Conservation (phyloP, 345 rosid genomes). For the Angophora floribunda region DNA sequence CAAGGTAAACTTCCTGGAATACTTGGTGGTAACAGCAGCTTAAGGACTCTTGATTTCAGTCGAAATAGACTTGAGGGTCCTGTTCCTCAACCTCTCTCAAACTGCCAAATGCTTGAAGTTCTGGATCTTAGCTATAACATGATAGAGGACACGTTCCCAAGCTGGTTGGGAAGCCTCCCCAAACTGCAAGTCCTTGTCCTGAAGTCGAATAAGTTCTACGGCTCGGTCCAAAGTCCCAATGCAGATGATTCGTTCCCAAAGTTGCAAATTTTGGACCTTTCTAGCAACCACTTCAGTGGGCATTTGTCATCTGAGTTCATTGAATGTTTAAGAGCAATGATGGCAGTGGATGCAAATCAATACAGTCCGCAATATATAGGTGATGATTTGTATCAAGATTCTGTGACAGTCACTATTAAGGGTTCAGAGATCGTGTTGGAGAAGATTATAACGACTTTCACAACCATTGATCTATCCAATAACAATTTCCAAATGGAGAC, state of each 20-base stretch:
- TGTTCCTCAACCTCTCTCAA: slow-evolving; percentile 1
- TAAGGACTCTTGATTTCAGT: slow-evolving; percentile 3
- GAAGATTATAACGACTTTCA: background rate
- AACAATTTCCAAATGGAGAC: slow-evolving; percentile 10
- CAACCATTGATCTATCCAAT: slow-evolving; percentile 7
- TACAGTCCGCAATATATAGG: background rate
- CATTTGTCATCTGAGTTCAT: background rate
- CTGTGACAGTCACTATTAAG: background rate
- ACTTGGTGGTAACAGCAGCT: background rate
- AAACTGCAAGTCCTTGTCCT: slow-evolving; percentile 7
- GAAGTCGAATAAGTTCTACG: slow-evolving; percentile 7
- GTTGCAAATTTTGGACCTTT: slow-evolving; percentile 11
- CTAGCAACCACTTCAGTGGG: slow-evolving; percentile 17
- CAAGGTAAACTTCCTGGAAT: background rate
- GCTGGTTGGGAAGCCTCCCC: slow-evolving; percentile 13
- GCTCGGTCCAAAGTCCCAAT: background rate
- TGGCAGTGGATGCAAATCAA: background rate
- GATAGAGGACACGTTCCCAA: slow-evolving; percentile 9
- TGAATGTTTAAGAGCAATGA: background rate
- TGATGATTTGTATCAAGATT: background rate
- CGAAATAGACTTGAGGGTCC: slow-evolving; percentile 9
- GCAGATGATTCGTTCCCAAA: background rate
- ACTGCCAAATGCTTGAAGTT: slow-evolving; percentile 1
- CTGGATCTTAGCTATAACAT: slow-evolving; percentile 17
- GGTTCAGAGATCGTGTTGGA: background rate